phyloP scores from a whole-genome alignment of 371 early-diverging fungal species.

The Actinomucor elegans region DNA sequence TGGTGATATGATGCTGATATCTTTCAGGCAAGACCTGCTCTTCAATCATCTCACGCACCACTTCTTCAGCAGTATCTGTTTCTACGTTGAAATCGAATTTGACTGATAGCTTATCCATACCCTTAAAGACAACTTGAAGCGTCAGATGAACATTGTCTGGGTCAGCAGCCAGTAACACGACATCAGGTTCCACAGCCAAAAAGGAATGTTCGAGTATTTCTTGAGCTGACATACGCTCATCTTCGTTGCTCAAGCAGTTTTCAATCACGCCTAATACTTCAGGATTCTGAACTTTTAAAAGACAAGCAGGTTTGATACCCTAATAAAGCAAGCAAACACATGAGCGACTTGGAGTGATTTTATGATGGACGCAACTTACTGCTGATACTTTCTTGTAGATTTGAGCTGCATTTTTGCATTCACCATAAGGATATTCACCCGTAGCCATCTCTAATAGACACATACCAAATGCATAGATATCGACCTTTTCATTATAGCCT shows the following conservation, averaged over 20 bases:
- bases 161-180: constrained; percentile 52
- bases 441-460: constrained; percentile 79
- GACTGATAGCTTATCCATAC: constrained; percentile 67
- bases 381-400: constrained; percentile 68
- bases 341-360: not conserved
- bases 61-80: constrained; percentile 78
- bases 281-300: constrained; percentile 52
- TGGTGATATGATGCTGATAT: constrained; percentile 69
- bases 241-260: constrained; percentile 61
- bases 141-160: constrained; percentile 58
- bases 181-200: constrained; percentile 61
- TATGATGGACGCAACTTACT: constrained; percentile 15
- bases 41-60: constrained; percentile 80
- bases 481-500: constrained; percentile 76
- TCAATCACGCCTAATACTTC: constrained; percentile 69
- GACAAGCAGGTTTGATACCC: constrained; percentile 62
- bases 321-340: constrained; percentile 5
- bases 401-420: constrained; percentile 77
- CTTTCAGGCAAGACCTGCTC: constrained; percentile 66
- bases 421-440: constrained; percentile 77
- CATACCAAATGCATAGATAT: constrained; percentile 90
- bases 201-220: constrained; percentile 51
- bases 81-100: constrained; percentile 79
- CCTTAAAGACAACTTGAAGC: constrained; percentile 72
- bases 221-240: constrained; percentile 57